Evolutionary conservation across 768 basidiomycete genomes (phyloP).

Genomic region (Hypholoma fasciculare): DNA sequence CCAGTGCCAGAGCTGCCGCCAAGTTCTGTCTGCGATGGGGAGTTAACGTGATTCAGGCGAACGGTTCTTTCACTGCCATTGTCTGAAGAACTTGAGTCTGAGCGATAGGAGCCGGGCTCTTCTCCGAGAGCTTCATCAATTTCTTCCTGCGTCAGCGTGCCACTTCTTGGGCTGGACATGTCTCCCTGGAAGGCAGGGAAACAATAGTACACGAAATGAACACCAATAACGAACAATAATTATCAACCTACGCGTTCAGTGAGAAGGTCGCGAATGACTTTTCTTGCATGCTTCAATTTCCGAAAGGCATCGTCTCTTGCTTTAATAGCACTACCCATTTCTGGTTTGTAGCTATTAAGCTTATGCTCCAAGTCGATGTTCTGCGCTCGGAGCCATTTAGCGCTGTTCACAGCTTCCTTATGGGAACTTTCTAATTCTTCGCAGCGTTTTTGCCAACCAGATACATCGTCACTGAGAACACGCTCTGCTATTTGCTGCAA

Average conservation of each 20-base stretch:
- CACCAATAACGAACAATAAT: not conserved
- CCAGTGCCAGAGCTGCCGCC: too few relatives aligned
- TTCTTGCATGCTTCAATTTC: conserved; percentile 36
- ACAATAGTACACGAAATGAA: not conserved
- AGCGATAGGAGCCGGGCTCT: conserved; percentile 12
- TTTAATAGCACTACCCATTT: conserved; percentile 29
- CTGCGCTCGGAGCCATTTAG: conserved; percentile 27
- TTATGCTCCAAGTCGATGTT: conserved; percentile 34
- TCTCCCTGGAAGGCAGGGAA: conserved; percentile 14
- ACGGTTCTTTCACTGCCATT: conserved; percentile 21
- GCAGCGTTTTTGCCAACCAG: conserved; percentile 22
- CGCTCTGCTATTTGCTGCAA: conserved; percentile 14
- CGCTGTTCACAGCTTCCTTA: conserved; percentile 21
- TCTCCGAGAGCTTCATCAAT: conserved; percentile 24
- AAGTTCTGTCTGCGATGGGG: not conserved
- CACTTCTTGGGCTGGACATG: conserved; percentile 19
- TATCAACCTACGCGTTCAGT: conserved; percentile 36
- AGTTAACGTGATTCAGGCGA: conserved; percentile 10
- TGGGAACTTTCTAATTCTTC: conserved; percentile 37
- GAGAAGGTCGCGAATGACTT: conserved; percentile 41
- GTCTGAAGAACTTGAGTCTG: conserved; percentile 8
- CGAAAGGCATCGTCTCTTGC: conserved; percentile 31
- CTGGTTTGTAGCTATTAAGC: conserved; percentile 25
- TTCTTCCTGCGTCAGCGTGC: conserved; percentile 18
- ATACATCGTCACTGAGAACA: conserved; percentile 10